Conservation (phyloP, 495 filamentous ascomycete species). For the Talaromyces nanjingensis region DNA sequence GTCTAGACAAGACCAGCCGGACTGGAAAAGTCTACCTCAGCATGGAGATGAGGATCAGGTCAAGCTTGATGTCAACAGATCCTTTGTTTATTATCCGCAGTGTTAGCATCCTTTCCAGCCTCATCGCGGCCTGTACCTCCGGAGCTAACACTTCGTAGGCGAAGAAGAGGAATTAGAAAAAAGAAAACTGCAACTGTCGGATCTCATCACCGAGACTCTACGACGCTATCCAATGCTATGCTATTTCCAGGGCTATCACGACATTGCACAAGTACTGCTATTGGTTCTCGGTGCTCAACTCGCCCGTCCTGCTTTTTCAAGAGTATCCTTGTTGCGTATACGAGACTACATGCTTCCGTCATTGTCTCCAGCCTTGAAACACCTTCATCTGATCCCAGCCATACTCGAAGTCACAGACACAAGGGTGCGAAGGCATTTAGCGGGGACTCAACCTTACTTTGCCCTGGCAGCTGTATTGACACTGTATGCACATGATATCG, state of each 20-base stretch:
- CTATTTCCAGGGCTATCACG: constrained; percentile 98
- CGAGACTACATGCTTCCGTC: constrained; percentile 96
- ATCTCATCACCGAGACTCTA: constrained; percentile 68
- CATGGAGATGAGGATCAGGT: constrained; percentile 89
- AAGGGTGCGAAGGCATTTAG: constrained; percentile 62
- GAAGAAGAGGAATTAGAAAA: constrained; percentile 50
- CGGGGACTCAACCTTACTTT: constrained; percentile 78
- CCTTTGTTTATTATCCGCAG: constrained; percentile 94
- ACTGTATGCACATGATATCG: constrained; percentile 92
- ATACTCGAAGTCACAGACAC: constrained; percentile 67
- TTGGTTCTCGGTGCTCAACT: constrained; percentile 63
- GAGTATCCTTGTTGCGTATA: constrained; percentile 80
- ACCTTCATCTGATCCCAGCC: constrained; percentile 76
- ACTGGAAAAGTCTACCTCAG: constrained; percentile 50
- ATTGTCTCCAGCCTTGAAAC: constrained; percentile 70
- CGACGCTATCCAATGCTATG: constrained; percentile 76
- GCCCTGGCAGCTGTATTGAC: constrained; percentile 86
- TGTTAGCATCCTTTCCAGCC: constrained; percentile 40
- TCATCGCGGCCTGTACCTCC: background rate
- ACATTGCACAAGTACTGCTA: constrained; percentile 95
- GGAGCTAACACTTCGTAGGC: constrained; percentile 21
- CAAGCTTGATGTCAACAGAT: constrained; percentile 81
- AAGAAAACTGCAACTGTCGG: constrained; percentile 65
- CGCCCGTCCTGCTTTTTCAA: constrained; percentile 54
- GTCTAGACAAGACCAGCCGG: background rate